phyloP scores from a whole-genome alignment of 192 early-diverging fungal species.

The Coemansia sp. region DNA sequence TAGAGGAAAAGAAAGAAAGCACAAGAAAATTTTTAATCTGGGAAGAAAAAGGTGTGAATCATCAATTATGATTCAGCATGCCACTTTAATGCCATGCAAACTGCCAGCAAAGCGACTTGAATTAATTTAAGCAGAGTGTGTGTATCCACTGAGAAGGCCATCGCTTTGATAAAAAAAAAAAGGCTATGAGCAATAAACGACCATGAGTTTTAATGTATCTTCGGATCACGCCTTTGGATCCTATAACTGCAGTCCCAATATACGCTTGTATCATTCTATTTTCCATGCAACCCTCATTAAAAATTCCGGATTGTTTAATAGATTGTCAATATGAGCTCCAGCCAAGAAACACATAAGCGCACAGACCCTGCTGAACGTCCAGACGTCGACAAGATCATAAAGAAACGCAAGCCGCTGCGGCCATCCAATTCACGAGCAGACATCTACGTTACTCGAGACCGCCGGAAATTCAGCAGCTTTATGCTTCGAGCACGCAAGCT shows the following conservation, averaged over 20 bases:
- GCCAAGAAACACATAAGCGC: background rate
- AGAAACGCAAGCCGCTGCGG: conserved; percentile 59
- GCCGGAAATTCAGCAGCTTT: conserved; percentile 58
- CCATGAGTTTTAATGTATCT: too few species aligned
- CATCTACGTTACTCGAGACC: conserved; percentile 75
- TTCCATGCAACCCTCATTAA: too few species aligned
- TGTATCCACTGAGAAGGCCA: too few species aligned
- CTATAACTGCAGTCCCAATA: background rate
- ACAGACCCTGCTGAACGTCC: background rate
- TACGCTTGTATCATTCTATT: background rate
- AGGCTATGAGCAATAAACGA: too few species aligned
- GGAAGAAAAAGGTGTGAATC: background rate
- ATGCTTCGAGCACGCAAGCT: conserved; percentile 65
- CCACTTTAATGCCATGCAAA: too few species aligned
- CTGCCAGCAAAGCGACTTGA: too few species aligned
- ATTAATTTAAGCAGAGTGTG: too few species aligned
- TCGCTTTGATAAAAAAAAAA: too few species aligned
- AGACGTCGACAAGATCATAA: conserved; percentile 8
- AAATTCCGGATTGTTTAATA: background rate
- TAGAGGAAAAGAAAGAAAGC: conserved; percentile 5
- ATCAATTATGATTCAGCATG: too few species aligned
- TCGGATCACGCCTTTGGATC: background rate
- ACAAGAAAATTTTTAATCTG: background rate
- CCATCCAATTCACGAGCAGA: conserved; percentile 66
- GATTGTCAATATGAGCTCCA: background rate